phyloP scores from a whole-genome alignment of 192 early-diverging fungal species.

The Anaeromyces robustus region DNA sequence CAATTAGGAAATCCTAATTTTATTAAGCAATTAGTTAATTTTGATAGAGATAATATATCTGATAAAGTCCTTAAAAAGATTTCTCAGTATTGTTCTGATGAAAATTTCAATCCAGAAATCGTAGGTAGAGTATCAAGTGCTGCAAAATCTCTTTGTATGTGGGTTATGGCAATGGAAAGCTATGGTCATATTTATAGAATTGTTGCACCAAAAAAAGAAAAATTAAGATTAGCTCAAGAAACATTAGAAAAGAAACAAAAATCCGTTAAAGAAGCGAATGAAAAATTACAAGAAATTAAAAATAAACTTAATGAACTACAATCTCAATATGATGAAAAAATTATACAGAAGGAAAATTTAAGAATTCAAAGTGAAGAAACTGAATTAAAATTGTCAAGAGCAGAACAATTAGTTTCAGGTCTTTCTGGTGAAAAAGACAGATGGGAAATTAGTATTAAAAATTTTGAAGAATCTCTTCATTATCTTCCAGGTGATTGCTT shows the following conservation, averaged over 20 bases:
- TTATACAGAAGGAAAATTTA: constrained; percentile 1
- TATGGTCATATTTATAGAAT: constrained; percentile 3
- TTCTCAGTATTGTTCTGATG: constrained; percentile 2
- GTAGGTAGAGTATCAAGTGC: constrained; percentile 3
- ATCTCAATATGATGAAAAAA: constrained; percentile 2
- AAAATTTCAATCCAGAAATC: constrained; percentile 3
- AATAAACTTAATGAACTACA: constrained; percentile 2
- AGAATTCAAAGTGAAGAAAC: constrained; percentile 2
- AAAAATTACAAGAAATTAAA: constrained; percentile 5
- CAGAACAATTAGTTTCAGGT: constrained; percentile 2
- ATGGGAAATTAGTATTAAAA: constrained; percentile 2
- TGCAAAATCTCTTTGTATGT: constrained; percentile 4
- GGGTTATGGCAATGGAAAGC: constrained; percentile 6
- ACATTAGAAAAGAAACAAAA: constrained; percentile 7
- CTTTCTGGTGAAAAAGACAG: constrained; percentile 4
- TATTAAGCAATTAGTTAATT: constrained; percentile 6
- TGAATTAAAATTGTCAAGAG: constrained; percentile 1
- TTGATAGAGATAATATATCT: constrained; percentile 5
- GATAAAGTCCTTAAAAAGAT: constrained; percentile 5
- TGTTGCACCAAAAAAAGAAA: constrained; percentile 3
- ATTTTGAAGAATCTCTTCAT: constrained; percentile 1
- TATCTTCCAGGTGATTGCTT: constrained; percentile 1
- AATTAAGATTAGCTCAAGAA: constrained; percentile 5
- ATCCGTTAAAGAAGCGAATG: not conserved
- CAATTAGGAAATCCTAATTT: constrained; percentile 5